Conservation (phyloP, 768 basidiomycete species). For the Pleurotus sapidus region DNA sequence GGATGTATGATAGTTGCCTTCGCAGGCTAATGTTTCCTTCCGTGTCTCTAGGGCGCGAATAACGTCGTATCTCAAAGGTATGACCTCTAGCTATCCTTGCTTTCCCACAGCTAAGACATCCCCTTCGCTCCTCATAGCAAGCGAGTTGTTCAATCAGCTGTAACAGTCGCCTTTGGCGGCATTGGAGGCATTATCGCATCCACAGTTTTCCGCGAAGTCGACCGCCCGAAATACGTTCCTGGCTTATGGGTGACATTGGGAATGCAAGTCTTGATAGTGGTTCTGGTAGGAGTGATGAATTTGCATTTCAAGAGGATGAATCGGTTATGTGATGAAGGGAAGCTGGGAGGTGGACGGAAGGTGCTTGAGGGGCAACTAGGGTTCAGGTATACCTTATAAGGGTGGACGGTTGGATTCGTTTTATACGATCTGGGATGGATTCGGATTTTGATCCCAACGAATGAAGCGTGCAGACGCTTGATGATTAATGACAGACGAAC, state of each 20-base stretch:
- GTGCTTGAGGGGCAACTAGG: conserved; percentile 34
- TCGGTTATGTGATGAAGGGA: conserved; percentile 29
- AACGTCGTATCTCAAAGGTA: conserved; percentile 50
- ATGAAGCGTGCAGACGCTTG: neutral
- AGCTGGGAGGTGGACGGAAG: conserved; percentile 13
- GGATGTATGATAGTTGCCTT: neutral
- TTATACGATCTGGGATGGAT: neutral
- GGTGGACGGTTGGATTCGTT: neutral
- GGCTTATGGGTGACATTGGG: conserved; percentile 40
- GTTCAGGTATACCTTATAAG: conserved; percentile 37
- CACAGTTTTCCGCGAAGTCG: conserved; percentile 37
- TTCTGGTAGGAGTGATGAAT: conserved; percentile 28
- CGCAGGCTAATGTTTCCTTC: neutral
- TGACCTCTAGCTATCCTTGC: neutral
- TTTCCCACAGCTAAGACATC: neutral
- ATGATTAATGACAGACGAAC: neutral
- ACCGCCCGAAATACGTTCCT: conserved; percentile 42
- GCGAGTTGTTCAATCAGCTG: conserved; percentile 27
- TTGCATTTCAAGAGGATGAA: conserved; percentile 35
- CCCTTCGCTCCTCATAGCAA: neutral
- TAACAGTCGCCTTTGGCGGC: conserved; percentile 39
- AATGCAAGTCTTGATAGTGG: conserved; percentile 34
- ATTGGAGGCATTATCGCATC: conserved; percentile 43
- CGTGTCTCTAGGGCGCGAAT: conserved; percentile 24
- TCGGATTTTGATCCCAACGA: neutral